These are phyloP conservation scores for Saccharomyces pastorianus DNA, from an alignment of 1,139 yeast genomes.

Conservation along the genomic window DNA sequence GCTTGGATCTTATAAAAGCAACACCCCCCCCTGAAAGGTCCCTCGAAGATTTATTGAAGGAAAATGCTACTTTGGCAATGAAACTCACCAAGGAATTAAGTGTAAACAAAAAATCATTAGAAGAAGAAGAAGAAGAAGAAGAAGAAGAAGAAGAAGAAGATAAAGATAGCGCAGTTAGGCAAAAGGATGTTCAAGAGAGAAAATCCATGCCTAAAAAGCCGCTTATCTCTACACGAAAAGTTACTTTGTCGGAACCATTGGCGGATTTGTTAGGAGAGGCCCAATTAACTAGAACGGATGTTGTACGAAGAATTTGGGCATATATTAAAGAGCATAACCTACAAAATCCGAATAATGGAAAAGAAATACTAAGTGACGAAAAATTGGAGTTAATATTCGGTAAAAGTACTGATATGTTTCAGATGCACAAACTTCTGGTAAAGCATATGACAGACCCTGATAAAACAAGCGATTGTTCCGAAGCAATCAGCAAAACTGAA, in stretches of 20 bases:
- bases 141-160: neutral
- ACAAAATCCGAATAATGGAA: slow-evolving; percentile 59
- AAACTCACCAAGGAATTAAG: neutral
- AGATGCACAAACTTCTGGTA: slow-evolving; percentile 49
- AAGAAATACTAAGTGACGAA: slow-evolving; percentile 62
- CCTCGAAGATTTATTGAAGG: neutral
- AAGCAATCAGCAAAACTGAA: neutral
- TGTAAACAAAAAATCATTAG: neutral
- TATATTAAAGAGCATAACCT: slow-evolving; percentile 55
- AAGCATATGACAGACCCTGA: slow-evolving; percentile 3
- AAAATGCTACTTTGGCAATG: neutral
- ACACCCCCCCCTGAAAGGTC: neutral
- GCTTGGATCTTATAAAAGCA: neutral
- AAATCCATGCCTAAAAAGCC: neutral
- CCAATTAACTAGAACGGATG: slow-evolving; percentile 3
- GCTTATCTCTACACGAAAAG: neutral
- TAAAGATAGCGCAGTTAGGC: neutral
- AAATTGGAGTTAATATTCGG: slow-evolving; percentile 50
- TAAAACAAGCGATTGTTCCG: neutral
- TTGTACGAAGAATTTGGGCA: slow-evolving; percentile 45
- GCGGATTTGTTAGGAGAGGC: slow-evolving; percentile 1
- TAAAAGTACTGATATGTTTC: slow-evolving; percentile 50
- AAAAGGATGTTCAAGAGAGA: neutral
- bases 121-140: neutral
- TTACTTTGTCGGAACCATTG: neutral